These are phyloP conservation scores for Linum tenue DNA, from an alignment of 345 rosid genomes.

Conservation along the genomic window DNA sequence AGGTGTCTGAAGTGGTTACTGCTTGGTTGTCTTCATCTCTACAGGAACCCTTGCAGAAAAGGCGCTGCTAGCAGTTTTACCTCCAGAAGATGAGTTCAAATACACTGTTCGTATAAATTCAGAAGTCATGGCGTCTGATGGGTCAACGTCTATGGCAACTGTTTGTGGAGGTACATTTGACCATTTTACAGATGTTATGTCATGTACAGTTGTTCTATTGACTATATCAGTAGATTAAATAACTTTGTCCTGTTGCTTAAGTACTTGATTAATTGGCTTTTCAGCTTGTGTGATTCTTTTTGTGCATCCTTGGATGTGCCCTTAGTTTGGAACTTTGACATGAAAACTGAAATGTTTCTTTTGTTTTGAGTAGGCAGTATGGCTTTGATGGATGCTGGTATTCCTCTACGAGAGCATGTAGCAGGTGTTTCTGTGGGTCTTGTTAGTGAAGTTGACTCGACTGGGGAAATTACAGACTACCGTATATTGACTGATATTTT, in stretches of 20 bases:
- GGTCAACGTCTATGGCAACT: slow-evolving; percentile 97
- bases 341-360: slow-evolving; percentile 8
- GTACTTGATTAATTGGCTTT: neutral
- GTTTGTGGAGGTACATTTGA: slow-evolving; percentile 77
- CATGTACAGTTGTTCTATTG: too few species aligned
- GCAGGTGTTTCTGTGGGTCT: slow-evolving; percentile 99
- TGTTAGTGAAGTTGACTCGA: slow-evolving; percentile 62
- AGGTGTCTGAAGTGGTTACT: slow-evolving; percentile 1
- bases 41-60: slow-evolving; percentile 95
- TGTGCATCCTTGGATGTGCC: neutral
- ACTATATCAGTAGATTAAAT: too few species aligned
- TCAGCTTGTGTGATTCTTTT: neutral
- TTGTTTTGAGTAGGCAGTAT: slow-evolving; percentile 59
- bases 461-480: slow-evolving; percentile 66
- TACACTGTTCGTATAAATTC: slow-evolving; percentile 83
- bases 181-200: too few species aligned
- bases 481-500: slow-evolving; percentile 85
- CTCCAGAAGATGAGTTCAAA: slow-evolving; percentile 69
- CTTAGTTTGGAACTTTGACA: neutral
- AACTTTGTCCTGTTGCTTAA: too few species aligned
- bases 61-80: slow-evolving; percentile 83
- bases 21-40: slow-evolving; percentile 15
- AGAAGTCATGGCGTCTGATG: slow-evolving; percentile 99
- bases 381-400: slow-evolving; percentile 98
- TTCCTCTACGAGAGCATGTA: slow-evolving; percentile 75